A percentile compares a stretch with the other conserved stretches of the same genome.
phyloP scores from a whole-genome alignment of 129 eudicot genomes.

The Rutidosis leptorrhynchoides region DNA sequence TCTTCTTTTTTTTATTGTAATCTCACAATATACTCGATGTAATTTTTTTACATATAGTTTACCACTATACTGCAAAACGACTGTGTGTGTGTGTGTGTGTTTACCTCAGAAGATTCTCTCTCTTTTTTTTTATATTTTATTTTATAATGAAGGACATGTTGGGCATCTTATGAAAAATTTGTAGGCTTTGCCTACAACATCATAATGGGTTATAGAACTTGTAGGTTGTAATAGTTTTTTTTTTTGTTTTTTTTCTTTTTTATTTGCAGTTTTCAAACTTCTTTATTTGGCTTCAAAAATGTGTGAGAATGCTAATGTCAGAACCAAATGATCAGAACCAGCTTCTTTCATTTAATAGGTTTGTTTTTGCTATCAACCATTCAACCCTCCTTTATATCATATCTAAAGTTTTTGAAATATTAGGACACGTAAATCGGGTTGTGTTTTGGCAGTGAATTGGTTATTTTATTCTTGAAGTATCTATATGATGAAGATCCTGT shows the following conservation, averaged over 20 bases:
- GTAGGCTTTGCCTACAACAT: not conserved
- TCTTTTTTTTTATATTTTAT: too few relatives aligned
- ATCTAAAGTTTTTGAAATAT: not conserved
- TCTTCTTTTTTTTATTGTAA: too few relatives aligned
- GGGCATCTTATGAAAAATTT: not conserved
- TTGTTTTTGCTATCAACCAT: slow-evolving; percentile 21
- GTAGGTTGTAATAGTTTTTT: slow-evolving; percentile 39
- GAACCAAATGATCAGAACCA: slow-evolving; percentile 89
- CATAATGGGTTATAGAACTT: slow-evolving; percentile 5
- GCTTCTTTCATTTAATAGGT: slow-evolving; percentile 75
- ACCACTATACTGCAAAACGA: too few relatives aligned
- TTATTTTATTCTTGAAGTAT: slow-evolving; percentile 76
- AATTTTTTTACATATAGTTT: too few relatives aligned
- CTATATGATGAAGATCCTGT: slow-evolving; percentile 94
- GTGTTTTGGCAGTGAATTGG: slow-evolving; percentile 76
- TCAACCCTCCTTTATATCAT: not conserved
- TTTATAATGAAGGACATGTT: too few relatives aligned
- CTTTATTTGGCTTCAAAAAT: slow-evolving; percentile 93
- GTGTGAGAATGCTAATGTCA: slow-evolving; percentile 83
- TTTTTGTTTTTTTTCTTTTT: too few relatives aligned
- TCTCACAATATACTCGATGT: too few relatives aligned
- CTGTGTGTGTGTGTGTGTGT: too few relatives aligned
- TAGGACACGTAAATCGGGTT: slow-evolving; percentile 4
- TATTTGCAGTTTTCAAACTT: slow-evolving; percentile 92
- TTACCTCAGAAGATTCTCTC: too few relatives aligned